phyloP scores from a whole-genome alignment of 129 eudicot species.

The Saposhnikovia divaricata region DNA sequence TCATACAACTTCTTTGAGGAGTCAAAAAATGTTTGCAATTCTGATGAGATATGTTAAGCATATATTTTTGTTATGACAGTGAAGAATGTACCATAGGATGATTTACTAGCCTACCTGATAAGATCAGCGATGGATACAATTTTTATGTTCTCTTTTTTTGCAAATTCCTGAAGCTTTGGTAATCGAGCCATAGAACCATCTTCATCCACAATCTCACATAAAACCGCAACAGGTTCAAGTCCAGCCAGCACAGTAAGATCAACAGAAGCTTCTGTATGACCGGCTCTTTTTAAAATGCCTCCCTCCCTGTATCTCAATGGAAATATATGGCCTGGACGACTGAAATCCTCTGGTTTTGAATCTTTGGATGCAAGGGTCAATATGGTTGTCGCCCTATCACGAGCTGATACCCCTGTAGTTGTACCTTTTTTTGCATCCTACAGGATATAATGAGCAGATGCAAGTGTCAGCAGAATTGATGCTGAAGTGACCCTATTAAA shows the following conservation, averaged over 20 bases:
- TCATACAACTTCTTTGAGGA: neutral
- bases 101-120: slow-evolving; percentile 38
- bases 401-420: slow-evolving; percentile 71
- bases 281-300: slow-evolving; percentile 89
- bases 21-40: neutral
- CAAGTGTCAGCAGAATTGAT: neutral
- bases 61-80: neutral
- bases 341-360: slow-evolving; percentile 80
- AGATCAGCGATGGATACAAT: slow-evolving; percentile 63
- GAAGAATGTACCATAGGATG: neutral
- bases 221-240: slow-evolving; percentile 68
- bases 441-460: slow-evolving; percentile 4
- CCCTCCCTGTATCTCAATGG: slow-evolving; percentile 92
- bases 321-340: slow-evolving; percentile 92
- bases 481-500: neutral
- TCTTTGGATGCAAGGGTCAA: slow-evolving; percentile 60
- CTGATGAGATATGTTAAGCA: neutral
- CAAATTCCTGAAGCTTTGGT: slow-evolving; percentile 55
- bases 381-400: slow-evolving; percentile 54
- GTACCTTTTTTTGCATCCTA: slow-evolving; percentile 79
- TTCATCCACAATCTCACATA: slow-evolving; percentile 95
- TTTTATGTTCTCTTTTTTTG: slow-evolving; percentile 34
- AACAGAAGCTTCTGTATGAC: slow-evolving; percentile 95
- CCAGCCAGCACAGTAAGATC: slow-evolving; percentile 82
- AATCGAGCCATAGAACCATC: slow-evolving; percentile 98